phyloP scores from a whole-genome alignment of 2,329 filamentous ascomycete genomes.

The Cytospora leucostoma region DNA sequence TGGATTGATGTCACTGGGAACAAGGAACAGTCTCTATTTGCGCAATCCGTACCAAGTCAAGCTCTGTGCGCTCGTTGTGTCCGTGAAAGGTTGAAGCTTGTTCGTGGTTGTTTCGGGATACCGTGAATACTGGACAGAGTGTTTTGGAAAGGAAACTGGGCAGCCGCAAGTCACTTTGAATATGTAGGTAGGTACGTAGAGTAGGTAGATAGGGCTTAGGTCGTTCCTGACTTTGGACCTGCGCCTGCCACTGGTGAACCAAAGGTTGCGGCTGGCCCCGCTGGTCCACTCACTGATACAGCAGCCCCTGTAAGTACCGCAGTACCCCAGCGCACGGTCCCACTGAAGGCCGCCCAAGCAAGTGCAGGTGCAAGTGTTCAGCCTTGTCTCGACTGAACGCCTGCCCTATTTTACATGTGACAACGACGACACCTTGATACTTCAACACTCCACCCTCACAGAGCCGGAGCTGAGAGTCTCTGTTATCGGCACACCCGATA shows the following conservation, averaged over 20 bases:
- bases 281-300: background rate
- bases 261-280: slow-evolving; percentile 1
- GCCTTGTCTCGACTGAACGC: slow-evolving; percentile 12
- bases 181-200: background rate
- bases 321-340: background rate
- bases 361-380: slow-evolving; percentile 2
- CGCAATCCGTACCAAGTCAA: no score
- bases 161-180: background rate
- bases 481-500: background rate
- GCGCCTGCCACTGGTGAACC: background rate
- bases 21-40: no score
- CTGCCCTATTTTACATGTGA: background rate
- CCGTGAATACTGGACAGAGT: slow-evolving; percentile 24
- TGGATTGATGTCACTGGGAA: slow-evolving; percentile 16
- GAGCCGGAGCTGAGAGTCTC: no score
- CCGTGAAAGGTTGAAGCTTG: background rate
- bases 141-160: slow-evolving; percentile 10
- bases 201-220: background rate
- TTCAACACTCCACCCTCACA: background rate
- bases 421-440: background rate
- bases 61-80: background rate
- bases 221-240: background rate
- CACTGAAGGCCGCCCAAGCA: background rate
- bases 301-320: slow-evolving; percentile 5
- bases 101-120: background rate